These are phyloP conservation scores for Teratosphaeria gauchensis DNA, from an alignment of 2,329 filamentous ascomycete genomes.

Conservation along the genomic window DNA sequence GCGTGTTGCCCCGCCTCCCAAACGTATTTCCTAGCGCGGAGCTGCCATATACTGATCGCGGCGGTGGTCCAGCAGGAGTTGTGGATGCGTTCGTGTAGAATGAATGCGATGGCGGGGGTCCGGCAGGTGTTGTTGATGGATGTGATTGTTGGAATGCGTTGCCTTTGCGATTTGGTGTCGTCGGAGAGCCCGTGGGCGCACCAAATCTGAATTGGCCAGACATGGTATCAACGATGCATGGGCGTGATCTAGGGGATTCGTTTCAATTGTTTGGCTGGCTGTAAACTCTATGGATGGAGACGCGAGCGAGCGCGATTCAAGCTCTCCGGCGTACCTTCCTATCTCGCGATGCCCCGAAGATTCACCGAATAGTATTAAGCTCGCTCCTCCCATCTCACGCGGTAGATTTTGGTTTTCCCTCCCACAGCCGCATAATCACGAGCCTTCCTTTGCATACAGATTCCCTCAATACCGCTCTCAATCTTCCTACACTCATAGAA, in stretches of 20 bases:
- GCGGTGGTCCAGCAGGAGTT: slow-evolving; percentile 27
- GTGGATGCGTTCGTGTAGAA: slow-evolving; percentile 20
- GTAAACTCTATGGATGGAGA: not conserved
- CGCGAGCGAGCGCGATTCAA: not conserved
- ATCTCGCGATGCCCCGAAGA: not conserved
- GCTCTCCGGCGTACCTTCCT: not conserved
- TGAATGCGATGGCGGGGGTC: slow-evolving; percentile 24
- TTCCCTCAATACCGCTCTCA: too few species aligned
- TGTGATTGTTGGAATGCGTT: slow-evolving; percentile 3
- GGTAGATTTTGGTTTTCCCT: too few species aligned
- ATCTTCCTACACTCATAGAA: too few species aligned
- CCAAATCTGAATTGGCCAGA: not conserved
- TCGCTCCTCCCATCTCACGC: too few species aligned
- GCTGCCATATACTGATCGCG: slow-evolving; percentile 25
- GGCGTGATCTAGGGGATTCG: not conserved
- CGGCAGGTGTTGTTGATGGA: slow-evolving; percentile 29
- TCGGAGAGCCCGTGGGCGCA: slow-evolving; percentile 6
- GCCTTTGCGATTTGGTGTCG: slow-evolving; percentile 18
- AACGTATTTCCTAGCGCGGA: slow-evolving; percentile 24
- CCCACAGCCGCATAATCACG: too few species aligned
- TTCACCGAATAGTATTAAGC: too few species aligned
- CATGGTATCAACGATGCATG: not conserved
- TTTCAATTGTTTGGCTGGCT: not conserved
- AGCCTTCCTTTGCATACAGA: too few species aligned
- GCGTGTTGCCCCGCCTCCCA: slow-evolving; percentile 11